These are phyloP conservation scores for Protomyces arabidopsidicola DNA, from an alignment of 1,139 yeast genomes.

Conservation along the genomic window DNA sequence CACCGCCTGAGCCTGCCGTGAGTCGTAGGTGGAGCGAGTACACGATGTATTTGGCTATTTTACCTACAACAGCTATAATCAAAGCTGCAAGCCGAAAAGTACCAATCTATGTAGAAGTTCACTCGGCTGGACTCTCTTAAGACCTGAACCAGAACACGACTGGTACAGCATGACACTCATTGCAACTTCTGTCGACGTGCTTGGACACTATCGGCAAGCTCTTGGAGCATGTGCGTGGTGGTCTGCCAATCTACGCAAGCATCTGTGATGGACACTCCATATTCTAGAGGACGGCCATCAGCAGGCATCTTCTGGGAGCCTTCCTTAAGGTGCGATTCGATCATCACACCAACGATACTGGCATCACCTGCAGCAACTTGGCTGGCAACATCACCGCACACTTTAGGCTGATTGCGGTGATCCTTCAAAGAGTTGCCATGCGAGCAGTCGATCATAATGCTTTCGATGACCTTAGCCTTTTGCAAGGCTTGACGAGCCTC, in stretches of 20 bases:
- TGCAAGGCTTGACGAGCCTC: conserved; percentile 65
- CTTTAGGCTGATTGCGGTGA: conserved; percentile 90
- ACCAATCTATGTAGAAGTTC: too few relatives aligned
- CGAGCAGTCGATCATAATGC: conserved; percentile 91
- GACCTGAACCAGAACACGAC: too few relatives aligned
- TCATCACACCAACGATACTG: conserved; percentile 85
- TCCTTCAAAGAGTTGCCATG: conserved; percentile 96
- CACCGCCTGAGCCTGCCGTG: too few relatives aligned
- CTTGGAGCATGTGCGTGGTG: conserved; percentile 72
- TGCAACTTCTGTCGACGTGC: conserved; percentile 3
- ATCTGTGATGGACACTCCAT: conserved; percentile 96
- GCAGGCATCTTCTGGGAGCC: conserved; percentile 72
- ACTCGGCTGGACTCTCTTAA: too few relatives aligned
- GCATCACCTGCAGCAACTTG: conserved; percentile 80
- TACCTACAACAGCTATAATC: too few relatives aligned
- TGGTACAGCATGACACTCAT: too few relatives aligned
- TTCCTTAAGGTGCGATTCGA: conserved; percentile 86
- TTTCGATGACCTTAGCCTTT: conserved; percentile 42
- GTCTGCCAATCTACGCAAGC: conserved; percentile 93
- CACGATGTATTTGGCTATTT: too few relatives aligned
- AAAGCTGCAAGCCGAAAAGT: too few relatives aligned
- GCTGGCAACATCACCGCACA: conserved; percentile 68
- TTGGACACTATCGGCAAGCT: conserved; percentile 70
- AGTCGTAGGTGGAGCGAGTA: too few relatives aligned
- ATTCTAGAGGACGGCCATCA: conserved; percentile 70